Evolutionary conservation across 2,329 filamentous ascomycete genomes (phyloP), one percentile per base, ranked within the genome.

Genomic region (Penicillium hordei): DNA sequence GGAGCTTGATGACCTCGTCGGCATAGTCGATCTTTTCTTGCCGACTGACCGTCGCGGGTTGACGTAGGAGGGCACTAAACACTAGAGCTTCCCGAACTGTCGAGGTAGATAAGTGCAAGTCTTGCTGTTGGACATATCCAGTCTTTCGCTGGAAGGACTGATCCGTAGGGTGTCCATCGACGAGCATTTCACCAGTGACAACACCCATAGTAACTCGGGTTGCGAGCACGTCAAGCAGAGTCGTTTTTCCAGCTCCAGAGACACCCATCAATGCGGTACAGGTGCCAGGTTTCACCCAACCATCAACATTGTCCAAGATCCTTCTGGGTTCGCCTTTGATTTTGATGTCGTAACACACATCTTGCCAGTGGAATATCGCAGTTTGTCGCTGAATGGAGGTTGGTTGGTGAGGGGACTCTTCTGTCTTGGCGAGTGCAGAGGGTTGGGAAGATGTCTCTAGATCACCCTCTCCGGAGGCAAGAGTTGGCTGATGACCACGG

Each of bases 31-130:
- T 78, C 79, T 96, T 96, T 69, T 96, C 91, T 15, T 81, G 76
- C 17, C 79, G 81, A 0, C 90, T 80, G 8, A 91, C 83, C 9
- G 87, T 79, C 42, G 84, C 85, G 0, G 92, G 90, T 68, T 96
- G 93, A 52, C 93, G 89, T 4, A 96, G 85, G 21, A 93, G 75
- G 13, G 93, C 93, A 64, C 87, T 91, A 75, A 97, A 96, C 62
- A 86, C 86, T 12, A 97, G 81, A 5, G 91, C 91, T 74, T 96
- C 93, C 57, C 93, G 86, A 40, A 96, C 92, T 4, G 93, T 96
- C 0, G 88, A 87, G 0, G 91, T 95, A 34, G 87, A 81, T 38
- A 95, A 81, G 72, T 96, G 93, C 7, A 96, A 81, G 81, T 90
- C 86, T 70, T 89, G 85, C 57, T 89, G 86, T 63, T 89, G 86